These are phyloP conservation scores for Aspergillus tubingensis DNA, from an alignment of 2,329 filamentous ascomycete genomes.

Conservation along the genomic window DNA sequence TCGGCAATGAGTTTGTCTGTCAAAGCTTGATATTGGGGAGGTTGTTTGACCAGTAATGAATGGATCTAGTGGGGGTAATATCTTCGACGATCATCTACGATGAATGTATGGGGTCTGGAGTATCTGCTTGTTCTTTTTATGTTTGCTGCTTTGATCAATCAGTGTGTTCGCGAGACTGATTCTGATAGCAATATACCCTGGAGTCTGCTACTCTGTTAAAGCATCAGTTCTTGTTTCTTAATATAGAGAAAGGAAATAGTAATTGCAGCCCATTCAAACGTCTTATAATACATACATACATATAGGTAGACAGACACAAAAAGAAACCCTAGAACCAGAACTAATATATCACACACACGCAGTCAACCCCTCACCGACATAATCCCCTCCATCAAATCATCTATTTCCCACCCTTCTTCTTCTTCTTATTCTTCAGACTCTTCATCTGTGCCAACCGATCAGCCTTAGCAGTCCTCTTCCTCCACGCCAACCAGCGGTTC, in stretches of 20 bases:
- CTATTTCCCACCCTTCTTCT: conserved; percentile 39
- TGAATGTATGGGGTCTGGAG: too few relatives aligned
- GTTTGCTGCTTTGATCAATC: too few relatives aligned
- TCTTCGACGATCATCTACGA: background rate
- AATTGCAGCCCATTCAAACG: background rate
- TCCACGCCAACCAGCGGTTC: conserved; percentile 67
- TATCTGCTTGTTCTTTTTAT: too few relatives aligned
- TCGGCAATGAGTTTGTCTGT: conserved; percentile 83
- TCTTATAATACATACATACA: conserved; percentile 11
- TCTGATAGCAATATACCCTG: background rate
- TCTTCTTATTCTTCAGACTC: conserved; percentile 53
- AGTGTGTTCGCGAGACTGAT: background rate
- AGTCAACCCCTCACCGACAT: background rate
- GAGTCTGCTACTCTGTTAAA: background rate
- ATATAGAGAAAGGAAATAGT: background rate
- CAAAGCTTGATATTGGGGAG: conserved; percentile 89
- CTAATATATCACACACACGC: background rate
- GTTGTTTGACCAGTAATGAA: conserved; percentile 62
- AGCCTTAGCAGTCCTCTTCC: conserved; percentile 57
- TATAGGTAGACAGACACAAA: background rate
- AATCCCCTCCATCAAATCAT: background rate
- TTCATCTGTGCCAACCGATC: conserved; percentile 56
- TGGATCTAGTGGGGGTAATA: too few relatives aligned
- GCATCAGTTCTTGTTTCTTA: background rate
- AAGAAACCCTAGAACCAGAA: background rate